Base-by-base conservation (phyloP, 768 basidiomycete genomes). In the Panellus pusillus region DNA sequence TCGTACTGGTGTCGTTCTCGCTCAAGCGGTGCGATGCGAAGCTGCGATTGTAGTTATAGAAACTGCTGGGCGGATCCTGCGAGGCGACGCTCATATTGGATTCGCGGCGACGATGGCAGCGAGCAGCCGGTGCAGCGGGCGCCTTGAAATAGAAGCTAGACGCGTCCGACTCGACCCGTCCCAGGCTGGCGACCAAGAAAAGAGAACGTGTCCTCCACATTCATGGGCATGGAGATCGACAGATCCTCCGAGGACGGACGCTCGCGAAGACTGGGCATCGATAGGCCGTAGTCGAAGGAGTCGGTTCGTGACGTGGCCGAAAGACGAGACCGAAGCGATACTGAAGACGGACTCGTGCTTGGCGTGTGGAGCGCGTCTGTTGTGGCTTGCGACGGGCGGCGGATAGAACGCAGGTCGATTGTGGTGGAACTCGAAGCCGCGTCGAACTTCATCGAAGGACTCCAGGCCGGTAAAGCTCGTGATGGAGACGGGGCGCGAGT, bases 311-410 rank as follows among this genome's bases (percentile, higher is more conserved):
- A 88, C 81, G 3, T 75, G 74, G 3, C 91, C 89, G 54, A 88
- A 90, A 0, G 89, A 91, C 0, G 90, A 91, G 5, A 91, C 79
- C 0, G 89, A 91, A 0, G 87, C 86, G 46, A 92, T 84, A 62
- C 87, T 90, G 68, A 85, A 79, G 12, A 82, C 46, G 0, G 89
- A 89, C 35, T 86, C 83, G 13, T 79, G 79, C 44, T 72, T 74
- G 9, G 64, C 63, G 44, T 85, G 81, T 41, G 64, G 68, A 13
- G 52, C 67, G 20, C 71, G 72, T 15, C 47, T n/a, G 8, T 35
- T 35, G 29, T 55, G 52, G 50, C 71, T 72, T 29, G 68, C 62
- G 2, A 66, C 68, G 27, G 75, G 69, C 11, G 81, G 79, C 1
- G 85, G 84, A 61, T 87, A 90, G 66, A 88, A 89, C 1, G 79